phyloP scores from a whole-genome alignment of 1,139 yeast species.

The Meyerozyma elateridarum region DNA sequence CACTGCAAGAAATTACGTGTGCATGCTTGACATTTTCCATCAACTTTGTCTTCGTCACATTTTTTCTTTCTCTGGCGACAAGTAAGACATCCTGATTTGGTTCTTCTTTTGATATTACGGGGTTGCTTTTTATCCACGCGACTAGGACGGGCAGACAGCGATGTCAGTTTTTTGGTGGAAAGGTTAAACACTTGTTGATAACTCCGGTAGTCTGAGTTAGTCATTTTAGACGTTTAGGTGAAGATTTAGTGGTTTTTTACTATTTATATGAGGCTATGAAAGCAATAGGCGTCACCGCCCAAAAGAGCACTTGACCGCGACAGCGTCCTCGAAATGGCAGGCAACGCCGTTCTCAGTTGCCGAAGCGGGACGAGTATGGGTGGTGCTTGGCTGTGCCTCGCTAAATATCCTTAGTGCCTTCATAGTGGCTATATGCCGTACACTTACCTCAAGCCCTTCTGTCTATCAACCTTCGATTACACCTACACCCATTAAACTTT shows the following conservation, averaged over 20 bases:
- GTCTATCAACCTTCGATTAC: too few relatives aligned
- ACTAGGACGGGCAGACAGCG: constrained; percentile 3
- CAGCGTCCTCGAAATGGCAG: background rate
- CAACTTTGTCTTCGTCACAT: constrained; percentile 58
- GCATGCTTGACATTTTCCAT: constrained; percentile 47
- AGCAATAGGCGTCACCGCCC: background rate
- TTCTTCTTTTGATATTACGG: constrained; percentile 29
- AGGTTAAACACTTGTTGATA: constrained; percentile 43
- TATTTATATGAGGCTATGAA: too few relatives aligned
- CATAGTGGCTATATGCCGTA: too few relatives aligned
- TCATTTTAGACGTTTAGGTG: too few relatives aligned
- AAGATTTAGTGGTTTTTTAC: too few relatives aligned
- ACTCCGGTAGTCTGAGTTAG: constrained; percentile 25
- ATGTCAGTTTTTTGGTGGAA: constrained; percentile 19
- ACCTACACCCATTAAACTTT: too few relatives aligned
- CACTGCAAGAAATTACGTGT: constrained; percentile 45
- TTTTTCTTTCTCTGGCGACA: constrained; percentile 68
- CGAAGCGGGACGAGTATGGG: too few relatives aligned
- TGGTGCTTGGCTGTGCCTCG: too few relatives aligned
- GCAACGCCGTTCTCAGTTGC: constrained; percentile 1
- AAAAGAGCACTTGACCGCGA: constrained; percentile 3
- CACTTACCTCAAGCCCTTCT: too few relatives aligned
- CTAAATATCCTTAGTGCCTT: too few relatives aligned
- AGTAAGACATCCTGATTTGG: constrained; percentile 73
- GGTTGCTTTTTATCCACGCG: constrained; percentile 10